Percentiles rank a stretch among this genome's conserved stretches.
Evolutionary conservation across 306 rosid genomes (phyloP).

Genomic region (Citrullus mucosospermus): DNA sequence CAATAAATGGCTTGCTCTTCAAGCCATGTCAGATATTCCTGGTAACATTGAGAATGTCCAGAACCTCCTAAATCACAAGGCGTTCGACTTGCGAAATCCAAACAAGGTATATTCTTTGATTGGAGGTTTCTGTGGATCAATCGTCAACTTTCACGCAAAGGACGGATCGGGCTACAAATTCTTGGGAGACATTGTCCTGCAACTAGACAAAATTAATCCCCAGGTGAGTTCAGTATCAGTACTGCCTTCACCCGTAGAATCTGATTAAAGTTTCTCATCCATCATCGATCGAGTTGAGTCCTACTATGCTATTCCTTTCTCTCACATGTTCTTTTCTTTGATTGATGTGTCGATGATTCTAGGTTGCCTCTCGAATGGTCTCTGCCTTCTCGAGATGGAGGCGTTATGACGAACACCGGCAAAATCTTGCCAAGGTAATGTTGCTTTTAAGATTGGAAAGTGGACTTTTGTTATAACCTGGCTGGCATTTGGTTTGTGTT

Average conservation of each 20-base stretch:
- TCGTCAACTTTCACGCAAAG: conserved; percentile 82
- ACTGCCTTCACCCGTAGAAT: not conserved
- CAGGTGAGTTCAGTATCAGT: conserved; percentile 36
- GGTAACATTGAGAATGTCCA: conserved; percentile 76
- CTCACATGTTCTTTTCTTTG: not conserved
- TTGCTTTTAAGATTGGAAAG: not conserved
- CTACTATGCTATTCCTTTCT: not conserved
- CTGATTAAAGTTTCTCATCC: not conserved
- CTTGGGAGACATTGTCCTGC: conserved; percentile 73
- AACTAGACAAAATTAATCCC: conserved; percentile 82
- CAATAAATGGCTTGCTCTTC: conserved; percentile 95
- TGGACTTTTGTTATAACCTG: not conserved
- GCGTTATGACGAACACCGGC: conserved; percentile 78
- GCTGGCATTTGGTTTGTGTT: not conserved
- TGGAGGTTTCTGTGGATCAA: conserved; percentile 86
- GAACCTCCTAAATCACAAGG: conserved; percentile 67
- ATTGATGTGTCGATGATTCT: conserved; percentile 2
- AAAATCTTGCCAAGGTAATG: conserved; percentile 69
- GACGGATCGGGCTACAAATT: conserved; percentile 90
- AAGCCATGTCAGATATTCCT: conserved; percentile 76
- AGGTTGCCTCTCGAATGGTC: conserved; percentile 98
- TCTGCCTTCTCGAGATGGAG: conserved; percentile 94
- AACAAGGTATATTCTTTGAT: conserved; percentile 95
- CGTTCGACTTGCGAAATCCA: conserved; percentile 84
- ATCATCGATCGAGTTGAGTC: not conserved